Base-by-base conservation (phyloP, 2,329 filamentous ascomycete genomes). In the Penicillium sp. region DNA sequence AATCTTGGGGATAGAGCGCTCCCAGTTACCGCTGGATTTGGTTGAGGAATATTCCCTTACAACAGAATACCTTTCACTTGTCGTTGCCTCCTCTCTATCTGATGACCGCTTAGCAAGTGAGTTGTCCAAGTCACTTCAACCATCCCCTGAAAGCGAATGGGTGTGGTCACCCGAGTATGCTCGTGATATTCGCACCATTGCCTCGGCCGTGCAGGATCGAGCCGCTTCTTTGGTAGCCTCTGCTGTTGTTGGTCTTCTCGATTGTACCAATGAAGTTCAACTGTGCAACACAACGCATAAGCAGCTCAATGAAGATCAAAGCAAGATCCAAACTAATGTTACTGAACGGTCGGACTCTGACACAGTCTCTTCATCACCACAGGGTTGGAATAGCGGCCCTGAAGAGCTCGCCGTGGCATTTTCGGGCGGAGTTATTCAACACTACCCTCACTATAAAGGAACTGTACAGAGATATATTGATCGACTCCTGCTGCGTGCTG, bases 401-500 rank as follows among this genome's bases (percentile, higher is more conserved):
- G 78, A 82, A 55, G 85, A 89, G 62, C 70, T 91, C 23, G 84
- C 88, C 1, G 86, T 92, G 23, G 89, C 88, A 0, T 90, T 89
- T 66, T 90, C 88, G 0, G 89, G 89, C 14, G 87, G 87, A 16
- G 90, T 88, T 64, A 91, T 92, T 51, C 82, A 84, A 13, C 84
- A 89, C 64, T 90, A 90, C 66, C 88, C 89, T 38, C 79, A 87
- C 61, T 91, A 89, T 69, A 76, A 89, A 34, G 71, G 75, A 42
- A 84, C 86, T 54, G 87, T 86, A 58, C 87, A 91, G 69, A 61
- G 72, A n/a, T 88, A 89, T 66, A 77, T 91, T 44, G 84, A 90
- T 55, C 68, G 72, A 5, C 67, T 81, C 13, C 67, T 80, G 0
- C 67, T 75, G 39, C 64, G 67, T 23, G 71, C 68, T 26, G 71